Evolutionary conservation across 1,284 basidiomycete genomes (phyloP), one percentile per base, ranked within the genome.

Genomic region (Trametes polyzona): DNA sequence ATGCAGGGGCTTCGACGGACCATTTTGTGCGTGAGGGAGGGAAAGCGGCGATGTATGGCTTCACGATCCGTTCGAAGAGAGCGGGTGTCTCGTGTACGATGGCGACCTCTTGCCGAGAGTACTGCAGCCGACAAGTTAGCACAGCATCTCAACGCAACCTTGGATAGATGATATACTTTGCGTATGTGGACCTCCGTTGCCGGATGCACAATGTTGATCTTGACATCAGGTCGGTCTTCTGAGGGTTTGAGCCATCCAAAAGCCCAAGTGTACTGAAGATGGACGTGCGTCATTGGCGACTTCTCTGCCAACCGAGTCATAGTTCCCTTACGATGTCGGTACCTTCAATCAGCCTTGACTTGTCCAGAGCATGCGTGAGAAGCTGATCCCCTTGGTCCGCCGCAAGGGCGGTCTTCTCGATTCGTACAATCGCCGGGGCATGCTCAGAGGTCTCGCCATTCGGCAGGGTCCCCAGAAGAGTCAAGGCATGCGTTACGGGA

Each of bases 51-150:
- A 97, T 93, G 69, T 92, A 98, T 0, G 92, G 92, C 65, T 80
- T 79, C 4, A 94, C 91, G 50, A 94, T 79, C 2, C 71, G 66
- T 35, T 78, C 71, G 70, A 94, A 96, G 14, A 93, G 60, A 29
- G 81, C 81, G 0, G 92, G 90, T 0, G 93, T 95, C 73, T 98
- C 95, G 33, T 76, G 78, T 9, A 98, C 82, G 71, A 98, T 83
- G 33, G 83, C 67, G 2, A 83, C 76, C 16, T 82, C 77, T 71
- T 98, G 96, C 29, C 76, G 81, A 1, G 90, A 86, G 73, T 98
- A 96, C 88, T 96, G 71, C 11, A 5, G 26, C 7, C 16, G 7
- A 3, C 6, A 21, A 7, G 12, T 48, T 21, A 36, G 23, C 8
- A 21, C 27, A 3, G 12, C 8, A 3, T 10, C 3, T 47, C 10